Conservation (phyloP, 2,329 filamentous ascomycete species). For the Ascochyta viciae-villosae region DNA sequence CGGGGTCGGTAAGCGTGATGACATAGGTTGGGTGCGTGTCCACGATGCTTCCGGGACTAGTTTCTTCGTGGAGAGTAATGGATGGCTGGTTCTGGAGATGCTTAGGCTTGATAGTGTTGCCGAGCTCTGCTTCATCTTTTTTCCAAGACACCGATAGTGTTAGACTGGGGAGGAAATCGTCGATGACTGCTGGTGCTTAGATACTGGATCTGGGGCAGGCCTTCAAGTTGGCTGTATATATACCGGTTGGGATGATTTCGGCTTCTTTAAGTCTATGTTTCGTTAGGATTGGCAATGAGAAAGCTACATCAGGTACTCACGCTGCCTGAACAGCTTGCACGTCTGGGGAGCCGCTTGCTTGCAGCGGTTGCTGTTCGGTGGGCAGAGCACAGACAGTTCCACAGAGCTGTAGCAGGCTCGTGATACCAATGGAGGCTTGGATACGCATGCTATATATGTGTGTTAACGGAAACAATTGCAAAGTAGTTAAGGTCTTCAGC, state of each 20-base stretch:
- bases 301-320: slow-evolving; percentile 22
- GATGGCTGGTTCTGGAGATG: slow-evolving; percentile 52
- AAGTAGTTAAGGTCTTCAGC: neutral
- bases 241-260: slow-evolving; percentile 51
- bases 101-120: slow-evolving; percentile 61
- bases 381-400: slow-evolving; percentile 28
- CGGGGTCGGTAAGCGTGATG: slow-evolving; percentile 63
- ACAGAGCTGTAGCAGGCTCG: slow-evolving; percentile 28
- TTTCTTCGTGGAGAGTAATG: slow-evolving; percentile 49
- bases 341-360: slow-evolving; percentile 17
- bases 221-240: neutral
- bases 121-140: slow-evolving; percentile 52
- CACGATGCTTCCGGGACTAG: slow-evolving; percentile 23
- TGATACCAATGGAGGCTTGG: slow-evolving; percentile 12
- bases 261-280: slow-evolving; percentile 45
- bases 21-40: slow-evolving; percentile 52
- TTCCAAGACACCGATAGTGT: slow-evolving; percentile 59
- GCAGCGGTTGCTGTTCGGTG: slow-evolving; percentile 36
- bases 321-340: slow-evolving; percentile 37
- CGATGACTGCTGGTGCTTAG: slow-evolving; percentile 56
- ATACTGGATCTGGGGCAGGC: neutral
- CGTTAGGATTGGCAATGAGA: slow-evolving; percentile 1
- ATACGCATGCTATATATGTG: slow-evolving; percentile 24
- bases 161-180: slow-evolving; percentile 64
- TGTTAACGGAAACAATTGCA: neutral